Evolutionary conservation across 2,329 filamentous ascomycete genomes (phyloP), one percentile per base, ranked within the genome.

Genomic region (Aquanectria penicillioides): DNA sequence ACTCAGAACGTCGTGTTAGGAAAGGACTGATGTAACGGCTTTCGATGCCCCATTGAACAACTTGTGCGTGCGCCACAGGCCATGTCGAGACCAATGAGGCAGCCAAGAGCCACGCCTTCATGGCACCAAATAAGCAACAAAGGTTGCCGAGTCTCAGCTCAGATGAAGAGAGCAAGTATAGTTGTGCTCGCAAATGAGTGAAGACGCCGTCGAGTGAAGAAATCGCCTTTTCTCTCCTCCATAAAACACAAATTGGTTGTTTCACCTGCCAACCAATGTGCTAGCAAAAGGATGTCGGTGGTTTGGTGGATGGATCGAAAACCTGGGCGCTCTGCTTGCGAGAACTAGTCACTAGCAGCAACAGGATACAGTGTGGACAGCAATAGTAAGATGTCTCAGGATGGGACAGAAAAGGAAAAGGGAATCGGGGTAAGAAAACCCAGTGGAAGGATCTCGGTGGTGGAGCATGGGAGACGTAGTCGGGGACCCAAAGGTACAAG

Each of bases 11-110:
- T 46, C 73, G 78, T 11, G 57, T 57, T 23, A 83, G 62, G 36
- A 64, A 73, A 2, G 63, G 66, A 22, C 63, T 61, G 7, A 59
- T 33, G 17, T 73, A 69, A 15, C 74, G 77, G 59, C 74, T 78
- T 51, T 76, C 71, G 44, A 86, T 81, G 53, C 78, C 77, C 80
- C 80, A 84, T 64, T 81, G 77, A 12, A 86, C 76, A 17, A 82
- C 65, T 54, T 73, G 73, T 17, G 66, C 68, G 52, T 67, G 61
- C 41, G 62, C 62, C 22, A 68, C 48, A 43, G 59, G 54, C 59
- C 63, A 67, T 60, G 46, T 62, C 55, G 65, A 68, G 62, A 61
- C 59, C 62, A 70, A 55, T 44, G 53, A 62, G 64, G 50, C 57
- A 34, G 51, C 57, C 44, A 59, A 49, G 34, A 65, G 48, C 50